These are phyloP conservation scores for Phytophthora boehmeriae DNA, from an alignment of 352 stramenopile species.

Conservation along the genomic window DNA sequence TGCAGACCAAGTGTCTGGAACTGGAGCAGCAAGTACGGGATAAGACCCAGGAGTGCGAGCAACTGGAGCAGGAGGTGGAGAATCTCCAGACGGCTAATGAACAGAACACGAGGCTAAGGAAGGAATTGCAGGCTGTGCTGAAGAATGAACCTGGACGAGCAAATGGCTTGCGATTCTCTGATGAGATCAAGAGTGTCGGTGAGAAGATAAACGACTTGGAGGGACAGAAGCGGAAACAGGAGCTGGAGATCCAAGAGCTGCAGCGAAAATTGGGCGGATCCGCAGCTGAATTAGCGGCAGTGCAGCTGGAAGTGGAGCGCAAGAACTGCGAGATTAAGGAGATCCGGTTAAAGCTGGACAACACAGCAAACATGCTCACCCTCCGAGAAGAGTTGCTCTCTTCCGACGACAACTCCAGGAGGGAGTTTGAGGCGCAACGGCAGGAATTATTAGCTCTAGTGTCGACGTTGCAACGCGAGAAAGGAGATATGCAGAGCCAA, in stretches of 20 bases:
- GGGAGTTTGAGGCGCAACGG: constrained; percentile 50
- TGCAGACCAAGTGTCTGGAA: constrained; percentile 55
- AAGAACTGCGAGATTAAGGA: constrained; percentile 57
- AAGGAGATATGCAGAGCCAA: constrained; percentile 33
- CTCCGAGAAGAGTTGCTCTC: constrained; percentile 57
- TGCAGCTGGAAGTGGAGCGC: constrained; percentile 44
- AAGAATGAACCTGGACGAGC: constrained; percentile 6
- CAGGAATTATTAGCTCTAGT: constrained; percentile 51
- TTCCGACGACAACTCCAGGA: constrained; percentile 46
- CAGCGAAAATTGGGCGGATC: constrained; percentile 40
- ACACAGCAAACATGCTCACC: constrained; percentile 38
- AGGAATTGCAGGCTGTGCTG: constrained; percentile 40
- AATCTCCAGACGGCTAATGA: constrained; percentile 49
- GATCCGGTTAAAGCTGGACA: constrained; percentile 58
- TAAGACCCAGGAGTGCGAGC: constrained; percentile 50
- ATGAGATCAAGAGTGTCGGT: constrained; percentile 35
- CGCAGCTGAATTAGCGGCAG: constrained; percentile 23
- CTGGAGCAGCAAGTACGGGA: constrained; percentile 56
- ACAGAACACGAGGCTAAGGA: constrained; percentile 47
- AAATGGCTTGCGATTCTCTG: constrained; percentile 26
- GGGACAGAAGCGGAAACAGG: constrained; percentile 34
- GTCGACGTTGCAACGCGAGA: constrained; percentile 49
- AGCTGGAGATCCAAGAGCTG: constrained; percentile 38
- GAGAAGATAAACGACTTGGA: constrained; percentile 41
- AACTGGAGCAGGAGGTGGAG: constrained; percentile 35